phyloP scores from a whole-genome alignment of 1,284 basidiomycete species.

The Athelia psychrophila region DNA sequence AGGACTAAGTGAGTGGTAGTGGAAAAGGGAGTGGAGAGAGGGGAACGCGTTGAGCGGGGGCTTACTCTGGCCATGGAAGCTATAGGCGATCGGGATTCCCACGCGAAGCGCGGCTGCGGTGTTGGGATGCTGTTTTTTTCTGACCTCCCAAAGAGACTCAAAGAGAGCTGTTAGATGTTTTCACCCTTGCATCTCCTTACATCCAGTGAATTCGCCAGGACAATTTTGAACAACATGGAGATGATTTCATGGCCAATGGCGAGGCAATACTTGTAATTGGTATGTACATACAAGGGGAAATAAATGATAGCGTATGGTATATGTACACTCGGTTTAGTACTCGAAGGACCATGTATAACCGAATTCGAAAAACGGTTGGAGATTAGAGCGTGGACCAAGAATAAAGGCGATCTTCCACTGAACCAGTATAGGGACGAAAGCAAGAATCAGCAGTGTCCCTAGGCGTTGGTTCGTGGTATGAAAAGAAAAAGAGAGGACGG shows the following conservation, averaged over 20 bases:
- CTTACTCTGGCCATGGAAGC: conserved; percentile 12
- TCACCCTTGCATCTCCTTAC: too few relatives aligned
- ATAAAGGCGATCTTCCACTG: conserved; percentile 53
- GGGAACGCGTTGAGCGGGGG: conserved; percentile 10
- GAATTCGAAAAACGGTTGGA: conserved; percentile 34
- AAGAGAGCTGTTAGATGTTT: too few relatives aligned
- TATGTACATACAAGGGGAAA: conserved; percentile 5
- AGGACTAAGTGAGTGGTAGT: conserved; percentile 17
- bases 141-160: too few relatives aligned
- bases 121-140: too few relatives aligned
- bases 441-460: conserved; percentile 60
- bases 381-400: conserved; percentile 72
- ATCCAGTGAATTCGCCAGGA: too few relatives aligned
- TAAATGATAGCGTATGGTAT: conserved; percentile 7
- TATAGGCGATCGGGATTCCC: conserved; percentile 8
- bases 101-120: not conserved
- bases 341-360: conserved; percentile 54
- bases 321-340: conserved; percentile 69
- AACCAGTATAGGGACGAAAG: conserved; percentile 72
- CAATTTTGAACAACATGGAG: too few relatives aligned
- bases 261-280: too few relatives aligned
- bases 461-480: conserved; percentile 63
- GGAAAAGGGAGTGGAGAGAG: conserved; percentile 17
- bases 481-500: conserved; percentile 1
- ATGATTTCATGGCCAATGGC: too few relatives aligned